phyloP scores from a whole-genome alignment of 2,329 filamentous ascomycete genomes.

The Paecilomyces sp. region DNA sequence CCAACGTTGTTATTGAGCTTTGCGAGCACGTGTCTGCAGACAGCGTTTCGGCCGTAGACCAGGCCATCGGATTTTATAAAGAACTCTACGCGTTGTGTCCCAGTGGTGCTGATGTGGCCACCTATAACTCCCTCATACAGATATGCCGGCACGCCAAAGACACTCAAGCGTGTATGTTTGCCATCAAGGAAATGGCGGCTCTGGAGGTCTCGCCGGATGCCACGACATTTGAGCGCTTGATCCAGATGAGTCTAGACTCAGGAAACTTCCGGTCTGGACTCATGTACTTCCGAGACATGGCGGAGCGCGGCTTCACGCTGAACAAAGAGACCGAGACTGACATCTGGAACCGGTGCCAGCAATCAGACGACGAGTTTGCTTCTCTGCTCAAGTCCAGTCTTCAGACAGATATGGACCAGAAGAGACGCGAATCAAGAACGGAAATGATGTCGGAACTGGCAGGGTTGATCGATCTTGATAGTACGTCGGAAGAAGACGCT shows the following conservation, averaged over 20 bases:
- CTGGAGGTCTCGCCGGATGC: conserved; percentile 47
- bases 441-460: neutral
- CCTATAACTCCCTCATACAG: conserved; percentile 55
- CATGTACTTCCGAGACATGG: conserved; percentile 32
- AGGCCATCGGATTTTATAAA: conserved; percentile 56
- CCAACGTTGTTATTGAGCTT: conserved; percentile 45
- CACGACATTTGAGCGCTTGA: conserved; percentile 57
- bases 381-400: conserved; percentile 21
- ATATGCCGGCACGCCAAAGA: conserved; percentile 40
- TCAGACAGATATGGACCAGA: conserved; percentile 9
- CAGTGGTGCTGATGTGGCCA: conserved; percentile 36
- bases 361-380: conserved; percentile 24
- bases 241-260: conserved; percentile 48
- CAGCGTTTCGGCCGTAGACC: conserved; percentile 29
- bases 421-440: neutral
- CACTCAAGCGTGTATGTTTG: conserved; percentile 53
- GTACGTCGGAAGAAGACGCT: neutral
- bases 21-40: conserved; percentile 35
- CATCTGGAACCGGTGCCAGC: conserved; percentile 21
- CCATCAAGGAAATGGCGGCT: conserved; percentile 55
- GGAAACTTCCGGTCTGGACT: conserved; percentile 28
- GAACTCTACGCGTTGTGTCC: conserved; percentile 47
- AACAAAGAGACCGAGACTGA: conserved; percentile 15
- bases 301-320: conserved; percentile 20
- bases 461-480: neutral